A percentile compares a stretch with the other conserved stretches of the same genome.
Evolutionary conservation across 1,284 basidiomycete genomes (phyloP).

Genomic region (Ganoderma sinense): DNA sequence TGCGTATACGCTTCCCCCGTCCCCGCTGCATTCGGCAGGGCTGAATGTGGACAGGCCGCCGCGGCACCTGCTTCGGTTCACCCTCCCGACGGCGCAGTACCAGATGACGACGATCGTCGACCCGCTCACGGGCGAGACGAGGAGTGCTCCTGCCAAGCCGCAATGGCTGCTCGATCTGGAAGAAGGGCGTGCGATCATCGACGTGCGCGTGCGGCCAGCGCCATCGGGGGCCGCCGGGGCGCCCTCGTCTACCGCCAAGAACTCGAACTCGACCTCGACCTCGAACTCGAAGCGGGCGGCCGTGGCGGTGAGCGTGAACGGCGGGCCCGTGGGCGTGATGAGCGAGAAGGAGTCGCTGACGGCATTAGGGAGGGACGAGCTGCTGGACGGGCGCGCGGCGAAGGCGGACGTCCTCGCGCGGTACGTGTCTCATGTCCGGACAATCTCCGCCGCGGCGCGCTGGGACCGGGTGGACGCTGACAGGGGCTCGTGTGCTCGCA

Average conservation of each 20-base stretch:
- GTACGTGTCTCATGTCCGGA: constrained; percentile 46
- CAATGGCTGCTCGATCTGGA: constrained; percentile 78
- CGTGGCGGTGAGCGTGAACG: constrained; percentile 58
- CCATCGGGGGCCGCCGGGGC: constrained; percentile 26
- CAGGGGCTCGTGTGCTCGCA: constrained; percentile 14
- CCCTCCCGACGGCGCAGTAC: constrained; percentile 84
- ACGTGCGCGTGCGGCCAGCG: constrained; percentile 61
- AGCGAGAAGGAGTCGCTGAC: constrained; percentile 81
- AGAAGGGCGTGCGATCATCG: constrained; percentile 68
- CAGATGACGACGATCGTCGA: constrained; percentile 78
- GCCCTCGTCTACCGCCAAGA: not conserved
- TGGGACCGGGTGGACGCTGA: constrained; percentile 5
- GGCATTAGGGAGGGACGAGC: constrained; percentile 72
- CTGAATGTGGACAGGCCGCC: constrained; percentile 64
- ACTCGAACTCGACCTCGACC: no score
- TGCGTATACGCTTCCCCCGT: constrained; percentile 77
- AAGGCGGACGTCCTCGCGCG: constrained; percentile 71
- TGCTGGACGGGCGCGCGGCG: constrained; percentile 70
- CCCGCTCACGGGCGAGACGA: constrained; percentile 79
- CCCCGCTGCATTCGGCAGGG: constrained; percentile 80
- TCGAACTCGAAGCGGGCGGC: constrained; percentile 27
- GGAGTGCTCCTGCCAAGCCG: constrained; percentile 71
- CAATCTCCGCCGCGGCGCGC: constrained; percentile 13
- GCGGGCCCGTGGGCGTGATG: constrained; percentile 59
- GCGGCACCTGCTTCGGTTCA: constrained; percentile 78